phyloP scores from a whole-genome alignment of 1,139 yeast species.

The Taphrina sp. region DNA sequence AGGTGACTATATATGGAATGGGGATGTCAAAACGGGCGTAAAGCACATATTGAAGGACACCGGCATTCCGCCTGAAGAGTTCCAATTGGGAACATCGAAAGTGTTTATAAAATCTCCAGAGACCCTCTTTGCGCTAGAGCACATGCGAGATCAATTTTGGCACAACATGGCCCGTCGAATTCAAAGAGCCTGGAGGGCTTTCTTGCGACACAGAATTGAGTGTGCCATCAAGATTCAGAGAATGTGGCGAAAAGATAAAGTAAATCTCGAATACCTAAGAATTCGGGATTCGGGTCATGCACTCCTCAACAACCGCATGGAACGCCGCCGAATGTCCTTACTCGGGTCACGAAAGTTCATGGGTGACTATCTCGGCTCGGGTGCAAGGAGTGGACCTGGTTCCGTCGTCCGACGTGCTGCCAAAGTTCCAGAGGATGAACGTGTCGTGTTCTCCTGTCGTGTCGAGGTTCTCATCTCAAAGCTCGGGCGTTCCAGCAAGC shows the following conservation, averaged over 20 bases:
- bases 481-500: constrained; percentile 86
- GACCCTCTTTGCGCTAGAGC: constrained; percentile 90
- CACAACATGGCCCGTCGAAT: constrained; percentile 97
- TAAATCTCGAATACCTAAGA: constrained; percentile 74
- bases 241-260: constrained; percentile 76
- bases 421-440: constrained; percentile 59
- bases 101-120: constrained; percentile 97
- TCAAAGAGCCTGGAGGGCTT: constrained; percentile 94
- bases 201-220: constrained; percentile 74
- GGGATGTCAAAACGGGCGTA: constrained; percentile 81
- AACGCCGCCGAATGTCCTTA: constrained; percentile 84
- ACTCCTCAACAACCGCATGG: constrained; percentile 70
- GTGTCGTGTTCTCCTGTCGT: constrained; percentile 70
- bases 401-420: constrained; percentile 60
- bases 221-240: constrained; percentile 83
- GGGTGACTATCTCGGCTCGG: constrained; percentile 93
- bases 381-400: constrained; percentile 64
- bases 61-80: constrained; percentile 75
- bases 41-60: constrained; percentile 74
- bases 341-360: constrained; percentile 85
- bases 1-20: constrained; percentile 95
- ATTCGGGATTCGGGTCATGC: constrained; percentile 79
- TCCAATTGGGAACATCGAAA: constrained; percentile 90
- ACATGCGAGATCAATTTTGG: constrained; percentile 97
- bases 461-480: constrained; percentile 82